A percentile compares a stretch with the other conserved stretches of the same genome.
Evolutionary conservation across 2,329 filamentous ascomycete species (phyloP).

Genomic region (Dothistroma pini): DNA sequence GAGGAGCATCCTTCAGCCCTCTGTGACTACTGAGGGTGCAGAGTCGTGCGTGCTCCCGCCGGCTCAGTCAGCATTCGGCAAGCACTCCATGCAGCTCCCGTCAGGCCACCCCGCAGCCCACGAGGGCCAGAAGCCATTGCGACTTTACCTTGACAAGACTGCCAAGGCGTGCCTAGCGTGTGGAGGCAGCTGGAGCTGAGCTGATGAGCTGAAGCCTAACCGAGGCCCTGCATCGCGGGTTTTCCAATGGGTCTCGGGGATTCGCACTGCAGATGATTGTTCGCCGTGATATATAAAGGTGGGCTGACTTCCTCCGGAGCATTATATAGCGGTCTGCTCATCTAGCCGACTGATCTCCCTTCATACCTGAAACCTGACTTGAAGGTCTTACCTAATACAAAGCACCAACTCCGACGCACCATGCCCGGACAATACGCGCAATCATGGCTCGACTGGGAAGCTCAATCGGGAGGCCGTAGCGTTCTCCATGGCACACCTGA

Average conservation of each 20-base stretch:
- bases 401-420: background rate
- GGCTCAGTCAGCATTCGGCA: background rate
- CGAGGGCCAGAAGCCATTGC: background rate
- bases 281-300: background rate
- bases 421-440: conserved; percentile 20
- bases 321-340: background rate
- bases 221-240: background rate
- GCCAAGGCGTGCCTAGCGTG: background rate
- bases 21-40: background rate
- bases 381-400: background rate
- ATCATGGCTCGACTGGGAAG: conserved; percentile 26
- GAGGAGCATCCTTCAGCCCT: background rate
- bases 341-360: background rate
- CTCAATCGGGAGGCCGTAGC: conserved; percentile 21
- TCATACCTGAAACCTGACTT: background rate
- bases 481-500: conserved; percentile 22
- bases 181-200: background rate
- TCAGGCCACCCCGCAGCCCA: background rate
- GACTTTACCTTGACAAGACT: background rate
- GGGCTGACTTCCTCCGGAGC: conserved; percentile 11
- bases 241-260: background rate
- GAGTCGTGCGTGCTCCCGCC: background rate
- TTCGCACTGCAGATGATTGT: conserved; percentile 49
- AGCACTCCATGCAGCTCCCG: background rate
- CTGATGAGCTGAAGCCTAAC: background rate